Conservation (phyloP, 2,329 filamentous ascomycete species). For the Rutstroemia sp. region DNA sequence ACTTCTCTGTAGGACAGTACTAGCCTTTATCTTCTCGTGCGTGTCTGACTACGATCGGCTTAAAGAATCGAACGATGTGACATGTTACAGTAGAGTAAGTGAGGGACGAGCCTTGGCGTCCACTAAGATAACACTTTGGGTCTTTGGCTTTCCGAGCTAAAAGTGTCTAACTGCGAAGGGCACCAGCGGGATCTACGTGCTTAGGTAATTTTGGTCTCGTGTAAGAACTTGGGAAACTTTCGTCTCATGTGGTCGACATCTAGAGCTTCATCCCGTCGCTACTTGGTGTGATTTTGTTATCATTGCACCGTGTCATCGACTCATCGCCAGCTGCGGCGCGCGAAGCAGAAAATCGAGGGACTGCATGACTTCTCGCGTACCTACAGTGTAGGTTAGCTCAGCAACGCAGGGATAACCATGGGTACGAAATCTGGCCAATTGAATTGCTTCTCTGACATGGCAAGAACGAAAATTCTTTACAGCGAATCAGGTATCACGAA, state of each 20-base stretch:
- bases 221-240: neutral
- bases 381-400: neutral
- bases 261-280: neutral
- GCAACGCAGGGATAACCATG: neutral
- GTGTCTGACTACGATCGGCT: too few relatives aligned
- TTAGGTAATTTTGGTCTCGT: too few relatives aligned
- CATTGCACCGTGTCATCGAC: neutral
- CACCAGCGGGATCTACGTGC: too few relatives aligned
- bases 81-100: neutral
- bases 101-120: neutral
- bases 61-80: too few relatives aligned
- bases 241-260: neutral
- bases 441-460: conserved; percentile 6
- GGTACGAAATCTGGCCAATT: neutral
- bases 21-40: too few relatives aligned
- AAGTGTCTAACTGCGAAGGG: neutral
- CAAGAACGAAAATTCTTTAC: neutral
- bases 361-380: too few relatives aligned
- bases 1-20: too few relatives aligned
- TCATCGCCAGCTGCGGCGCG: too few relatives aligned
- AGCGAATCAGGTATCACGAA: neutral
- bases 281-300: too few relatives aligned
- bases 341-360: too few relatives aligned
- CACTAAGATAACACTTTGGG: neutral
- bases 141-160: neutral